A percentile compares a stretch with the other conserved stretches of the same genome.
Conservation (phyloP, 768 basidiomycete species). For the Sporobolomyces pararoseus region DNA sequence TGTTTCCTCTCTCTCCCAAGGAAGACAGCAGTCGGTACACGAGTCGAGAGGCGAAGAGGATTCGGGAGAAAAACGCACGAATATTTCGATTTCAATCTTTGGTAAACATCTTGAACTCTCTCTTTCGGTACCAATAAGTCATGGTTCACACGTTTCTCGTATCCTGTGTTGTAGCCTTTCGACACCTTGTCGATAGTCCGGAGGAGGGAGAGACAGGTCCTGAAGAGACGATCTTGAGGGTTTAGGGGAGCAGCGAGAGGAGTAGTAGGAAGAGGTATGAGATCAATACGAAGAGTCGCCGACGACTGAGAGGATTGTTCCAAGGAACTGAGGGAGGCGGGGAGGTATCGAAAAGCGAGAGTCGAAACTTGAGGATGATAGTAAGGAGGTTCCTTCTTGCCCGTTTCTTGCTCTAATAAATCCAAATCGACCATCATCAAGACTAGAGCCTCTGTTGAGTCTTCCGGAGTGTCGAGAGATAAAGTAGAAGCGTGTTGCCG, state of each 20-base stretch:
- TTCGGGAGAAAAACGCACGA: constrained; percentile 52
- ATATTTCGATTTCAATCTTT: constrained; percentile 77
- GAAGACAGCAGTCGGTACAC: constrained; percentile 2
- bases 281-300: constrained; percentile 21
- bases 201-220: constrained; percentile 74
- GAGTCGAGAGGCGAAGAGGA: not conserved
- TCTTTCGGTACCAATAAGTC: constrained; percentile 72
- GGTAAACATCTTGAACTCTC: constrained; percentile 82
- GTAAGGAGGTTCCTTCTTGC: constrained; percentile 61
- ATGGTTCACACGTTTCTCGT: constrained; percentile 79
- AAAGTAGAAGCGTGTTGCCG: not conserved
- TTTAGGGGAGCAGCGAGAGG: not conserved
- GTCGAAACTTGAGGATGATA: constrained; percentile 81
- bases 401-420: constrained; percentile 46
- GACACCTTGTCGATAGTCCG: constrained; percentile 82
- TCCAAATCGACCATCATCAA: constrained; percentile 50
- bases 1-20: not conserved
- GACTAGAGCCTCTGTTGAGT: constrained; percentile 41
- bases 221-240: constrained; percentile 48
- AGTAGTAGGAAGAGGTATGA: constrained; percentile 9
- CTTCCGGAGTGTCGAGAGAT: not conserved
- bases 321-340: constrained; percentile 34
- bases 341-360: constrained; percentile 73
- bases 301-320: not conserved
- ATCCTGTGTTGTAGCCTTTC: constrained; percentile 65